Evolutionary conservation across 352 stramenopile species (phyloP), one percentile per base, ranked within the genome.

Genomic region (Globisporangium acanthophoron): DNA sequence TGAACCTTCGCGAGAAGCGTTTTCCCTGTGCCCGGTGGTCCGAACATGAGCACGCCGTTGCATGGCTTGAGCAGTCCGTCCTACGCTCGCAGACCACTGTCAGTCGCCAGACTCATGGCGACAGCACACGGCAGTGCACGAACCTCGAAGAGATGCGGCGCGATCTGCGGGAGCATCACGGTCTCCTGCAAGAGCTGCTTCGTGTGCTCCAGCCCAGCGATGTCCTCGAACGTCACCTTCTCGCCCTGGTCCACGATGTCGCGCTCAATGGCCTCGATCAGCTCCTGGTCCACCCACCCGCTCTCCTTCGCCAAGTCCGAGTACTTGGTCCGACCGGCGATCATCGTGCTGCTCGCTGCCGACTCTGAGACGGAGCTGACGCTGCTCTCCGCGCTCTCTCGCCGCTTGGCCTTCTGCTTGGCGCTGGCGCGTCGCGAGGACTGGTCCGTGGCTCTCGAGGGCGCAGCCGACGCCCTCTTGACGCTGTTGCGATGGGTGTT

Each of bases 21-120:
- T 65, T 97, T 97, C 54, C 90, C 90, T 29, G 88, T 97, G 54
- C 90, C 90, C 1, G 90, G 88, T 4, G 87, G 90, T 0, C 87
- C 85, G 65, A 94, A 94, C 78, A 94, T 90, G 20, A 94, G 64
- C 21, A 94, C 76, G 6, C 85, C 85, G 41, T 84, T 94, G 61
- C 83, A 92, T 8, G 82, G 85, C 52, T 91, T 92, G 3, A 92
- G 61, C 21, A 85, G 64, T 3, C 83, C 85, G 52, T 93, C 78
- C 79, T 92, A 63, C 35, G 6, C 7, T 7, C 51, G 39, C 8
- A 37, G 6, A 37, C 33, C 33, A 37, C 33, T 11, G 33, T 37
- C 33, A 37, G 33, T 37, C 33, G 0, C 5, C 33, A 37, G 33
- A 9, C 8, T 37, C 33, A 37, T 11, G 33, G 18, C 0, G 49